These are phyloP conservation scores for Schrenkiella parvula DNA, from an alignment of 345 rosid genomes.

Conservation along the genomic window DNA sequence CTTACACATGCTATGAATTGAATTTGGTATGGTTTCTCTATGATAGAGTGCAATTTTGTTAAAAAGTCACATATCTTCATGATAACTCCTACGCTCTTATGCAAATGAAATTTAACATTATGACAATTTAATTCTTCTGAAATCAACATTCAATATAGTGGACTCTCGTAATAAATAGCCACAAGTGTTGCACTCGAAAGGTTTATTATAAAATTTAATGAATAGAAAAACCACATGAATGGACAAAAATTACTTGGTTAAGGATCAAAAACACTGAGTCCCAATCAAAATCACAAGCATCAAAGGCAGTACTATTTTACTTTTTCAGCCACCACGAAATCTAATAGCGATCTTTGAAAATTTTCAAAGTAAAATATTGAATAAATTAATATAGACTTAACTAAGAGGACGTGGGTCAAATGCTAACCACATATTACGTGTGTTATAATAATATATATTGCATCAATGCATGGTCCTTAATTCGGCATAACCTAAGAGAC, in stretches of 20 bases:
- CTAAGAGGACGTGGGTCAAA: slow-evolving; percentile 22
- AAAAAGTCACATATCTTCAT: too few species aligned
- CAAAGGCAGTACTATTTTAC: slow-evolving; percentile 3
- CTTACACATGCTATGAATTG: too few species aligned
- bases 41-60: too few species aligned
- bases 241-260: slow-evolving; percentile 18
- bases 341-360: slow-evolving; percentile 8
- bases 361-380: neutral
- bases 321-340: slow-evolving; percentile 4
- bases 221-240: neutral
- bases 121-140: too few species aligned
- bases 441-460: slow-evolving; percentile 6
- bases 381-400: neutral
- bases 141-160: too few species aligned
- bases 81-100: too few species aligned
- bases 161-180: neutral
- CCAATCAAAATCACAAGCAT: slow-evolving; percentile 18
- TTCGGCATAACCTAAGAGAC: slow-evolving; percentile 14
- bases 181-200: neutral
- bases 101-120: too few species aligned
- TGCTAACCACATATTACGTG: slow-evolving; percentile 19
- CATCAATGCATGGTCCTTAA: slow-evolving; percentile 31
- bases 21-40: too few species aligned
- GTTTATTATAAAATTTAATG: neutral
- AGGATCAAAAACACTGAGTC: slow-evolving; percentile 1